A percentile compares a stretch with the other conserved stretches of the same genome.
Evolutionary conservation across 2,329 filamentous ascomycete genomes (phyloP).

Genomic region (Monosporascus sp.): DNA sequence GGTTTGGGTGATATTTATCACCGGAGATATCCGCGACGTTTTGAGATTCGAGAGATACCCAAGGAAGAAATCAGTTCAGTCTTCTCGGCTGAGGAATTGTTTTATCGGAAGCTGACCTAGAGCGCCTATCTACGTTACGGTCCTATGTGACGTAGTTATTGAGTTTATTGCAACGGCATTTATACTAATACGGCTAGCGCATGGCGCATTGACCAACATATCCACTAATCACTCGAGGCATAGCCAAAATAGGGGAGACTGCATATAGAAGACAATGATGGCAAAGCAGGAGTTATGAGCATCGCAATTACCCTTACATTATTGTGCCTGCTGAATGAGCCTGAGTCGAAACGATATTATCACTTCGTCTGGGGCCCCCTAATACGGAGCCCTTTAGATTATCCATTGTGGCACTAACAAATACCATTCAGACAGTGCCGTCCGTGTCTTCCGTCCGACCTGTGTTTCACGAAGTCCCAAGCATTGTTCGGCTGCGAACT

Average conservation of each 20-base stretch:
- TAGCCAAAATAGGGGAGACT: not conserved
- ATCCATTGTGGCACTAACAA: no score
- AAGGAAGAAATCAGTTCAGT: not conserved
- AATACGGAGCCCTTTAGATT: no score
- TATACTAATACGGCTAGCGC: not conserved
- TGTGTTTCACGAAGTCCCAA: no score
- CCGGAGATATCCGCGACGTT: not conserved
- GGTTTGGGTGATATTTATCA: not conserved
- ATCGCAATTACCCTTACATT: no score
- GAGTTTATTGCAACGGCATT: not conserved
- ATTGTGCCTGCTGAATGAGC: no score
- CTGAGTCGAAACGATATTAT: no score
- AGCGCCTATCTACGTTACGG: not conserved
- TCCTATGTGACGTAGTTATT: not conserved
- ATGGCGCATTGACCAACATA: not conserved
- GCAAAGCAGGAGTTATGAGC: no score
- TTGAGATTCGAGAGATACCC: slow-evolving; percentile 1
- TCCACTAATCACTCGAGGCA: not conserved
- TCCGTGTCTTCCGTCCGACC: no score
- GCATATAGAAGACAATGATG: no score
- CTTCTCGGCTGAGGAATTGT: not conserved
- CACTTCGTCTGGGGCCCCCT: no score
- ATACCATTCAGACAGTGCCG: no score
- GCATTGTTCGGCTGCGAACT: no score
- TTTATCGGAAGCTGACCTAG: not conserved